A percentile compares a stretch with the other conserved stretches of the same genome.
Conservation (phyloP, 2,329 filamentous ascomycete species). For the Aspergillus persii region DNA sequence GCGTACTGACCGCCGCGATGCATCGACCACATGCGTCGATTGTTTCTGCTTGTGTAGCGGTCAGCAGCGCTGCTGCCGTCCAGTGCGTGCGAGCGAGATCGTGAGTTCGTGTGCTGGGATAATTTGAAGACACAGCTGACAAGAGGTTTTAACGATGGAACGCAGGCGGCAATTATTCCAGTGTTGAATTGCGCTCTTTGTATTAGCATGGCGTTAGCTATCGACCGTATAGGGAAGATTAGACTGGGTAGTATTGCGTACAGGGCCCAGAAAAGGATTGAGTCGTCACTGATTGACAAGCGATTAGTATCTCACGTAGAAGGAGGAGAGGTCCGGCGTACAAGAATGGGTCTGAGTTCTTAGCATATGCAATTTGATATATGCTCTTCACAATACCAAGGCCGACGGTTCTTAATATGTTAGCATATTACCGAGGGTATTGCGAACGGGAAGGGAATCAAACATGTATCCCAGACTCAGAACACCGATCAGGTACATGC, state of each 20-base stretch:
- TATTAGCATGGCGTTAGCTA: not conserved
- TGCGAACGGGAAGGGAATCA: not conserved
- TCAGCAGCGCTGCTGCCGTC: not conserved
- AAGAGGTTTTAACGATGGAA: slow-evolving; percentile 1
- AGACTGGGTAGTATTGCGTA: not conserved
- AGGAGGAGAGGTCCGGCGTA: not conserved
- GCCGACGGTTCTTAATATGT: not conserved
- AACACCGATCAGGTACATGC: slow-evolving; percentile 2
- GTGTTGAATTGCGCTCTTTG: slow-evolving; percentile 1
- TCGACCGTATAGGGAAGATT: not conserved
- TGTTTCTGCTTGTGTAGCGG: not conserved
- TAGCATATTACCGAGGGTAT: too few relatives aligned
- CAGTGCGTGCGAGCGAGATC: not conserved
- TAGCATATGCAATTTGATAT: not conserved
- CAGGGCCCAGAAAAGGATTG: slow-evolving; percentile 5
- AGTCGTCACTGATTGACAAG: not conserved
- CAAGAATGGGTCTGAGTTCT: not conserved
- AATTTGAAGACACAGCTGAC: not conserved
- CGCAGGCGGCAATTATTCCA: slow-evolving; percentile 4
- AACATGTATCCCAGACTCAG: slow-evolving; percentile 5
- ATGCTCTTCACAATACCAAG: not conserved
- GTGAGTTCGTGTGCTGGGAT: slow-evolving; percentile 2
- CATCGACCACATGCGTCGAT: not conserved
- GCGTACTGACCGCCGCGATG: not conserved
- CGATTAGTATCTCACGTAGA: too few relatives aligned